phyloP scores from a whole-genome alignment of 768 basidiomycete genomes.

The Amanita phalloides region DNA sequence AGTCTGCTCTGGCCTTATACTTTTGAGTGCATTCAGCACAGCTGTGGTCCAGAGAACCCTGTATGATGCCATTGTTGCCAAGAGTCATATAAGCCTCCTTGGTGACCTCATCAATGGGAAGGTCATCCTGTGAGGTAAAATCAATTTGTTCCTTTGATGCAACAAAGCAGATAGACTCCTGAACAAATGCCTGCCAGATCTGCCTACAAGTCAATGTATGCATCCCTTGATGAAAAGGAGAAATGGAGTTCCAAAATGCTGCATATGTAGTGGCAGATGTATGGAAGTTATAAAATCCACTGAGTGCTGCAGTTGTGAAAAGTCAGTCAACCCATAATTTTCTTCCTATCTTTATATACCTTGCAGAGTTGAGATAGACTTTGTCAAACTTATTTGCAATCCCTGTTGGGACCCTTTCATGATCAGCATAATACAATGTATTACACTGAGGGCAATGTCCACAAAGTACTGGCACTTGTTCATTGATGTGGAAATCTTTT shows the following conservation, averaged over 20 bases:
- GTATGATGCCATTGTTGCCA: constrained; percentile 8
- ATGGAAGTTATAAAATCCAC: constrained; percentile 10
- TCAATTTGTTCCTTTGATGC: not conserved
- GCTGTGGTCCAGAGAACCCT: constrained; percentile 3
- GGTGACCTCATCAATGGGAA: constrained; percentile 6
- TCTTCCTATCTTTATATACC: constrained; percentile 7
- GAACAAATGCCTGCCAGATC: constrained; percentile 1
- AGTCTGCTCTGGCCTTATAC: constrained; percentile 5
- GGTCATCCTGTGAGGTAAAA: constrained; percentile 3
- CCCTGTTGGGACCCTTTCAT: not conserved
- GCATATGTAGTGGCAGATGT: constrained; percentile 9
- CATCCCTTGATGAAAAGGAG: not conserved
- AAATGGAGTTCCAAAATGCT: constrained; percentile 9
- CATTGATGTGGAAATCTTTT: not conserved
- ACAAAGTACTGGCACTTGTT: not conserved
- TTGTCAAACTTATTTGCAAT: constrained; percentile 1
- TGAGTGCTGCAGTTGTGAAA: constrained; percentile 7
- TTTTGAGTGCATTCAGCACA: constrained; percentile 9
- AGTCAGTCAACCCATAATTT: constrained; percentile 8
- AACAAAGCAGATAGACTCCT: constrained; percentile 4
- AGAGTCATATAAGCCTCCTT: constrained; percentile 7
- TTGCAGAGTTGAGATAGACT: constrained; percentile 8
- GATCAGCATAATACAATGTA: not conserved
- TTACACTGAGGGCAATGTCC: not conserved
- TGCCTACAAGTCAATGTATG: not conserved